These are phyloP conservation scores for Clitoria ternatea DNA, from an alignment of 306 rosid species.

Conservation along the genomic window DNA sequence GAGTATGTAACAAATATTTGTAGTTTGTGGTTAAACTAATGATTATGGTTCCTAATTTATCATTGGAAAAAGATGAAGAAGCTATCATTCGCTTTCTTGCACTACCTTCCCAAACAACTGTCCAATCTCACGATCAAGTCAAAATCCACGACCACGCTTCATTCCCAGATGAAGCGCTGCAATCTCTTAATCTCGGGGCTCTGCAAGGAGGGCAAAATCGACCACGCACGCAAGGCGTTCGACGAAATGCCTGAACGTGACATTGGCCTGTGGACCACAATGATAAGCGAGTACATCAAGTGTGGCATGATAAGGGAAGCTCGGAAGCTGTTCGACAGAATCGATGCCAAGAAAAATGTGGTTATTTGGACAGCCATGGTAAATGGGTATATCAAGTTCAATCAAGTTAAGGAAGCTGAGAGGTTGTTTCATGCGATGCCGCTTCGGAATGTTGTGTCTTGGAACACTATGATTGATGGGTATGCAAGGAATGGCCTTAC, in stretches of 20 bases:
- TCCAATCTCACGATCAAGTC: background rate
- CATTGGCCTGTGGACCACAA: slow-evolving; percentile 39
- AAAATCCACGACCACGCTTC: background rate
- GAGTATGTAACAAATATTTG: too few species aligned
- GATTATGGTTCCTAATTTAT: background rate
- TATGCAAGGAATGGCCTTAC: slow-evolving; percentile 36
- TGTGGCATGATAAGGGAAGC: slow-evolving; percentile 46
- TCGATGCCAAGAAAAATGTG: slow-evolving; percentile 34
- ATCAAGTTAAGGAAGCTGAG: slow-evolving; percentile 39
- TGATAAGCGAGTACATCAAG: slow-evolving; percentile 39
- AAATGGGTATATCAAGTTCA: slow-evolving; percentile 32
- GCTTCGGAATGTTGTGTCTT: slow-evolving; percentile 32
- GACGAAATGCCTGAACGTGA: slow-evolving; percentile 38
- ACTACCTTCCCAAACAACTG: background rate
- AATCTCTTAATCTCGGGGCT: slow-evolving; percentile 21
- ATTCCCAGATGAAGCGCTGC: slow-evolving; percentile 25
- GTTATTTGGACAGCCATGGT: slow-evolving; percentile 38
- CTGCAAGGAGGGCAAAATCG: slow-evolving; percentile 27
- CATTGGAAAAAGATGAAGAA: slow-evolving; percentile 14
- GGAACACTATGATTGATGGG: slow-evolving; percentile 49
- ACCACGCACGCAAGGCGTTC: slow-evolving; percentile 38
- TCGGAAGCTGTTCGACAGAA: slow-evolving; percentile 41
- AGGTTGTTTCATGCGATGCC: slow-evolving; percentile 44
- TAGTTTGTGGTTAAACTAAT: too few species aligned
- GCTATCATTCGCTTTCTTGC: slow-evolving; percentile 9